Evolutionary conservation across 257 asterid species (phyloP).

Genomic region (Solanum sitiens): DNA sequence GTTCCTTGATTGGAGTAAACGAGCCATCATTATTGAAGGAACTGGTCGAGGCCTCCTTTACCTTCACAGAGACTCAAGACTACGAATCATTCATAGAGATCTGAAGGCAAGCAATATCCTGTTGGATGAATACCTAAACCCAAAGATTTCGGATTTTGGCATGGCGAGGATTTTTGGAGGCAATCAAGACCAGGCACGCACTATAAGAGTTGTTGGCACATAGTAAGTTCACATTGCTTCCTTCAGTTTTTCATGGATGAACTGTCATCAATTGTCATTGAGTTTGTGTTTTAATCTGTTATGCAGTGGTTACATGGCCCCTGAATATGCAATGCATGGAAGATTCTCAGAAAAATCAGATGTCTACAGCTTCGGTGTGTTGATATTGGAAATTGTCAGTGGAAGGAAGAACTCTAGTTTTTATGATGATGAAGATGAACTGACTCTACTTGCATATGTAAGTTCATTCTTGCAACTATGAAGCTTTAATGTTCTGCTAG

Average conservation of each 20-base stretch:
- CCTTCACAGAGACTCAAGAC: slow-evolving; percentile 60
- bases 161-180: slow-evolving; percentile 44
- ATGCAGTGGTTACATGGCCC: slow-evolving; percentile 72
- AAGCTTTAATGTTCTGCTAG: neutral
- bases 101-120: slow-evolving; percentile 47
- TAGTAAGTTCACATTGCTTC: slow-evolving; percentile 29
- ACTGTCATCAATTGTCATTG: neutral
- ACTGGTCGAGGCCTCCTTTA: slow-evolving; percentile 57
- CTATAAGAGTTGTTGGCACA: slow-evolving; percentile 55
- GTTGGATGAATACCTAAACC: slow-evolving; percentile 38
- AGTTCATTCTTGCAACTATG: slow-evolving; percentile 1
- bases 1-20: slow-evolving; percentile 37
- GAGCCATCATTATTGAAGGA: slow-evolving; percentile 39
- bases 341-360: slow-evolving; percentile 66
- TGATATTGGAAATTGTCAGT: slow-evolving; percentile 46
- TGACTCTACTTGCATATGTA: slow-evolving; percentile 49
- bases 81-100: slow-evolving; percentile 54
- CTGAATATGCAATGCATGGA: slow-evolving; percentile 63
- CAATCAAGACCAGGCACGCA: slow-evolving; percentile 46
- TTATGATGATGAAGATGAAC: slow-evolving; percentile 11
- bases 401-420: slow-evolving; percentile 45
- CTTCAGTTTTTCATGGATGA: neutral
- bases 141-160: slow-evolving; percentile 67
- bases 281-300: neutral
- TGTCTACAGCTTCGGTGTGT: slow-evolving; percentile 58